Percentiles rank a stretch among this genome's conserved stretches.
These are phyloP conservation scores for Bruguiera gymnorhiza DNA, from an alignment of 345 rosid species.

Conservation along the genomic window DNA sequence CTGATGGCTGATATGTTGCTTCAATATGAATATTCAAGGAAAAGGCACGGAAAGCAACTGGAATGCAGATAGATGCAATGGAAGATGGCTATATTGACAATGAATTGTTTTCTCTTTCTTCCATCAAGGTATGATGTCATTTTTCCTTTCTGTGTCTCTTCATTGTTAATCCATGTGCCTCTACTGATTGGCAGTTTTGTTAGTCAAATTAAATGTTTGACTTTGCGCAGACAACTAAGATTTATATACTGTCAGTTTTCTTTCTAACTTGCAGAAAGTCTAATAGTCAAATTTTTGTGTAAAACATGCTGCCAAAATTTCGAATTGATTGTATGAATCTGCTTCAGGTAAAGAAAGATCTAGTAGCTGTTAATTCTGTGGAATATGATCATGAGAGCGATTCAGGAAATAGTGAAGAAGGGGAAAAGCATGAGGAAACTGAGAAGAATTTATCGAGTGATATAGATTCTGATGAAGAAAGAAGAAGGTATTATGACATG, in stretches of 20 bases:
- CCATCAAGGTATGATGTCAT: slow-evolving; percentile 64
- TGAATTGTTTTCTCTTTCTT: slow-evolving; percentile 83
- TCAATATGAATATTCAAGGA: slow-evolving; percentile 48
- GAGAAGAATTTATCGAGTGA: slow-evolving; percentile 52
- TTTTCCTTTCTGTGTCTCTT: neutral
- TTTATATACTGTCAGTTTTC: neutral
- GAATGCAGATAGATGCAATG: slow-evolving; percentile 70
- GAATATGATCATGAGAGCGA: slow-evolving; percentile 47
- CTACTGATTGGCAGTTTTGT: neutral
- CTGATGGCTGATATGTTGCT: slow-evolving; percentile 4
- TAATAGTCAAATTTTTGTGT: neutral
- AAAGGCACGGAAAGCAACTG: slow-evolving; percentile 73
- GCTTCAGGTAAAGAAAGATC: slow-evolving; percentile 79
- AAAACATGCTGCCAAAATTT: neutral
- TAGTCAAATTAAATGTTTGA: neutral
- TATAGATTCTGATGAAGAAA: slow-evolving; percentile 81
- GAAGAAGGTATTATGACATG: slow-evolving; percentile 44
- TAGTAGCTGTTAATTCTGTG: slow-evolving; percentile 63
- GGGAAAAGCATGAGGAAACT: slow-evolving; percentile 32
- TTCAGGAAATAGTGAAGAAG: slow-evolving; percentile 48
- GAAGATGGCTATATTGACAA: slow-evolving; percentile 77
- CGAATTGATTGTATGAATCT: neutral
- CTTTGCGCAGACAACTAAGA: too few relatives aligned
- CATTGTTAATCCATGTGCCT: neutral
- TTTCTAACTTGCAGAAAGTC: neutral